These are phyloP conservation scores for Mycena venus DNA, from an alignment of 768 basidiomycete genomes.

Conservation along the genomic window DNA sequence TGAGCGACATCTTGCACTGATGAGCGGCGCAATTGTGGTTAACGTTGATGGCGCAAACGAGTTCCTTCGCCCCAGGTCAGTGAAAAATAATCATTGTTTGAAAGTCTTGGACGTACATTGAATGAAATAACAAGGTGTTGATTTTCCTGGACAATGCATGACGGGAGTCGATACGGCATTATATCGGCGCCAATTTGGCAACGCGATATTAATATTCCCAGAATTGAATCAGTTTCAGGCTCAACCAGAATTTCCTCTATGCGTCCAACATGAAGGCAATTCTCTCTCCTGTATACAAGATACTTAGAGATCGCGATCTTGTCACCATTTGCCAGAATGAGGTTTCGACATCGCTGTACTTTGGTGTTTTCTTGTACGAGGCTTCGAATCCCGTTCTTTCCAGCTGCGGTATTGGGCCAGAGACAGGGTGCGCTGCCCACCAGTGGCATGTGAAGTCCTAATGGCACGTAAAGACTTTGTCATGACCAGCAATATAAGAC, in stretches of 20 bases:
- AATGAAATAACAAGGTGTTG: background rate
- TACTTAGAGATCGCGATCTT: no score
- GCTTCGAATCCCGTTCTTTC: background rate
- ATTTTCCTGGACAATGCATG: background rate
- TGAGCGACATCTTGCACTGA: background rate
- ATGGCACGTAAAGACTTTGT: background rate
- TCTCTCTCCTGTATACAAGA: no score
- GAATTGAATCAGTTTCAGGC: background rate
- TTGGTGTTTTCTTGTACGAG: background rate
- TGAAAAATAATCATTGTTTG: no score
- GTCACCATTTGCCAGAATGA: no score
- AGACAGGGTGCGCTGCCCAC: background rate
- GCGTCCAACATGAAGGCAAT: background rate
- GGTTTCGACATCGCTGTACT: background rate
- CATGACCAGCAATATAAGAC: background rate
- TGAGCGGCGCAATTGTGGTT: slow-evolving; percentile 9
- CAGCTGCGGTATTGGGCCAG: background rate
- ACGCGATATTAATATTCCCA: background rate
- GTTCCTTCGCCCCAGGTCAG: background rate
- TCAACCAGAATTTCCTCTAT: background rate
- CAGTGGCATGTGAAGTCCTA: background rate
- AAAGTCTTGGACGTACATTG: no score
- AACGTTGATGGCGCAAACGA: background rate
- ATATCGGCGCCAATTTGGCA: background rate
- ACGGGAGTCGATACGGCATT: background rate